Conservation (phyloP, 306 rosid genomes). For the Mimosa pudica region DNA sequence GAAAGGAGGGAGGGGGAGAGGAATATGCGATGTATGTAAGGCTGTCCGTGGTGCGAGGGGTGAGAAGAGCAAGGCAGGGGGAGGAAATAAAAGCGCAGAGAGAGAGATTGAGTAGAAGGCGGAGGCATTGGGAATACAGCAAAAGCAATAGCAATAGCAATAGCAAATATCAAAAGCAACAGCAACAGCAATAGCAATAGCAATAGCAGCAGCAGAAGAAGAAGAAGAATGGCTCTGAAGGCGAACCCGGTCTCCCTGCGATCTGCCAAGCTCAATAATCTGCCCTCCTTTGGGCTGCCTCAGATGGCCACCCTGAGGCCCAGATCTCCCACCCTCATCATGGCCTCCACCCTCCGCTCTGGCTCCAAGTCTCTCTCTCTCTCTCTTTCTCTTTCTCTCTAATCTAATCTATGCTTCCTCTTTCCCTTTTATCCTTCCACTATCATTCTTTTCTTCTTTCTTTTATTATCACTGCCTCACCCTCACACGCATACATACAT, state of each 20-base stretch:
- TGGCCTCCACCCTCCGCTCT: conserved; percentile 87
- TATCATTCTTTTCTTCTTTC: background rate
- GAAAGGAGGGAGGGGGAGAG: background rate
- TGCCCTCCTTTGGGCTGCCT: conserved; percentile 54
- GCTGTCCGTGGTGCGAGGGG: background rate
- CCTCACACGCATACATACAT: background rate
- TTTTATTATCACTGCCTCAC: background rate
- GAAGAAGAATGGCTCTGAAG: conserved; percentile 59
- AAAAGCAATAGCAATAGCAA: too few species aligned
- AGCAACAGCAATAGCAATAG: too few species aligned
- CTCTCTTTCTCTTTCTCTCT: background rate
- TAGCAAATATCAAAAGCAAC: too few species aligned
- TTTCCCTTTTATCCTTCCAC: background rate
- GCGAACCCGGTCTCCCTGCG: conserved; percentile 48
- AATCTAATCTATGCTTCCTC: background rate
- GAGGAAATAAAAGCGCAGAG: background rate
- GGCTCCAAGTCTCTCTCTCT: conserved; percentile 53
- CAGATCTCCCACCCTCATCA: conserved; percentile 78
- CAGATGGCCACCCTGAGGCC: conserved; percentile 55
- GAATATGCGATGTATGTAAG: background rate
- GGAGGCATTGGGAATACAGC: too few species aligned
- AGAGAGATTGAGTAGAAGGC: background rate
- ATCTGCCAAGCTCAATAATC: conserved; percentile 54
- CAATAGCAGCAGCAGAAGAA: too few species aligned
- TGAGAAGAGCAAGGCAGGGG: background rate